These are phyloP conservation scores for Trichoderma koningiopsis DNA, from an alignment of 2,329 filamentous ascomycete species.

Conservation along the genomic window DNA sequence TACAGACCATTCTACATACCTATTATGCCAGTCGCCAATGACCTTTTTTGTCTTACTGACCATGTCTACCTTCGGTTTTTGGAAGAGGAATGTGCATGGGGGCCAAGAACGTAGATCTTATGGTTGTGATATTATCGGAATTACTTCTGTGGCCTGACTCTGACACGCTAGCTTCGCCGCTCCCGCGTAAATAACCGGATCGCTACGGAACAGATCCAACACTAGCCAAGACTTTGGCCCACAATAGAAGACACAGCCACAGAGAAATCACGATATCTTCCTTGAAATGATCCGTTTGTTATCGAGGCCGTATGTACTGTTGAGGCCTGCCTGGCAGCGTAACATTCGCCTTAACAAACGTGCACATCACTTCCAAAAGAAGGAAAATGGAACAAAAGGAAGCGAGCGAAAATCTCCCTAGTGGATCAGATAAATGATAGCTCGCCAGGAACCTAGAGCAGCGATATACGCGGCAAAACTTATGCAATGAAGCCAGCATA, in stretches of 20 bases:
- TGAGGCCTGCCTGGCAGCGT: neutral
- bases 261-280: neutral
- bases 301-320: neutral
- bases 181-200: neutral
- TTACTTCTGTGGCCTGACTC: neutral
- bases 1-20: neutral
- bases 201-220: neutral
- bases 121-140: neutral
- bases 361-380: neutral
- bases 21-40: neutral
- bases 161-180: neutral
- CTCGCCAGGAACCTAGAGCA: neutral
- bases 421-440: neutral
- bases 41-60: neutral
- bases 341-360: neutral
- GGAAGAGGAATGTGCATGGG: neutral
- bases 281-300: neutral
- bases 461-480: neutral
- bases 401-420: neutral
- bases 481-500: neutral
- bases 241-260: neutral
- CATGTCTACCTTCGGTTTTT: neutral
- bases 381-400: neutral
- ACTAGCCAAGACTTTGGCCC: neutral
- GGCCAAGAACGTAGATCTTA: neutral